Conservation (phyloP, 805 yeast species). For the Yarrowia alimentaria region DNA sequence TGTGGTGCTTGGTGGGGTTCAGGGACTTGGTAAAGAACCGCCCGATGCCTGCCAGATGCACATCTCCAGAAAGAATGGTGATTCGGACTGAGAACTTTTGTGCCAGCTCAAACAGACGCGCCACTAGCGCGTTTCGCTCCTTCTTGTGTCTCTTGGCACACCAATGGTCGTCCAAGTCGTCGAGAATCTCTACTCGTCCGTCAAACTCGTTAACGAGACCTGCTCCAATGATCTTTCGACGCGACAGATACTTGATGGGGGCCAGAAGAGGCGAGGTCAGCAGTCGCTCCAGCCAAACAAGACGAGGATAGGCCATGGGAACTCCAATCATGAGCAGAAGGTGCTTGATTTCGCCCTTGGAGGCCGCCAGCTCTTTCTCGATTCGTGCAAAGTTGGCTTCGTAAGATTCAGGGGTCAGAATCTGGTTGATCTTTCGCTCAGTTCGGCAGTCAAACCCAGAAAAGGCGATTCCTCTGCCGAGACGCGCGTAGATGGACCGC, state of each 20-base stretch:
- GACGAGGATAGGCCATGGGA: slow-evolving; percentile 90
- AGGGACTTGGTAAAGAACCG: slow-evolving; percentile 59
- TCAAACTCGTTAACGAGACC: slow-evolving; percentile 90
- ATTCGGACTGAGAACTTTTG: slow-evolving; percentile 63
- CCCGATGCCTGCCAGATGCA: slow-evolving; percentile 83
- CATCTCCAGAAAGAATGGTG: slow-evolving; percentile 90
- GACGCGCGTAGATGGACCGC: slow-evolving; percentile 66
- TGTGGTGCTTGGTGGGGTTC: slow-evolving; percentile 65
- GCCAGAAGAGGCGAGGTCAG: slow-evolving; percentile 54
- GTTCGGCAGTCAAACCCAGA: slow-evolving; percentile 91
- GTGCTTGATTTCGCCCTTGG: slow-evolving; percentile 65
- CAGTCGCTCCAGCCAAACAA: slow-evolving; percentile 84
- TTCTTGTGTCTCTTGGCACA: slow-evolving; percentile 81
- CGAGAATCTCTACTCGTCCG: slow-evolving; percentile 85
- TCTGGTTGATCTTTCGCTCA: slow-evolving; percentile 65
- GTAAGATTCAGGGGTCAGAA: slow-evolving; percentile 60
- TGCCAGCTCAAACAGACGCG: slow-evolving; percentile 63
- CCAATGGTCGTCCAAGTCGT: slow-evolving; percentile 96
- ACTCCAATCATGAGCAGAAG: slow-evolving; percentile 83
- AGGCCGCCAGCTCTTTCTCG: slow-evolving; percentile 49
- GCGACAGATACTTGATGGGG: slow-evolving; percentile 59
- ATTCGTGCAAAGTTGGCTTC: slow-evolving; percentile 59
- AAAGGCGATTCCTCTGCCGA: slow-evolving; percentile 72
- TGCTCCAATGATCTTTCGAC: slow-evolving; percentile 48
- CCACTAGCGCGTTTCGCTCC: slow-evolving; percentile 74